Percentiles rank a stretch among this genome's conserved stretches.
phyloP scores from a whole-genome alignment of 2,329 filamentous ascomycete species.

The Fusarium secorum region DNA sequence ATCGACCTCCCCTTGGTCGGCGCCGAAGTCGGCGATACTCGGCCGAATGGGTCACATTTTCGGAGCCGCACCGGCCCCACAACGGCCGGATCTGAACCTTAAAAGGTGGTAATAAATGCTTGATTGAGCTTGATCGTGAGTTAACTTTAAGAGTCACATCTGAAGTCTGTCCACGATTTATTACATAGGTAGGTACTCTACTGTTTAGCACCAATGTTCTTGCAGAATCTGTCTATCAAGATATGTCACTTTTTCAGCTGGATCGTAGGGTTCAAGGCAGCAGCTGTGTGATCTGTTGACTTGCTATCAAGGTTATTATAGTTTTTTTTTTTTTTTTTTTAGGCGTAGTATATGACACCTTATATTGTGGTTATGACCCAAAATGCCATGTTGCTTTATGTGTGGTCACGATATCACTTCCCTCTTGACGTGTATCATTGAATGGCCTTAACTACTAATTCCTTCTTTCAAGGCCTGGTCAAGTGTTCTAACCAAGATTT shows the following conservation, averaged over 20 bases:
- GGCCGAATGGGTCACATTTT: background rate
- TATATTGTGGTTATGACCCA: too few relatives aligned
- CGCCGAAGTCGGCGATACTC: conserved; percentile 26
- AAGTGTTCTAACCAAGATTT: background rate
- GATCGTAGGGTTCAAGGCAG: background rate
- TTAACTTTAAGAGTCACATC: background rate
- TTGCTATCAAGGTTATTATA: background rate
- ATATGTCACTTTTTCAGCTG: background rate
- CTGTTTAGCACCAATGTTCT: too few relatives aligned
- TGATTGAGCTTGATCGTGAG: background rate
- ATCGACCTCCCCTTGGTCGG: conserved; percentile 10
- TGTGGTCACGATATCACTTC: background rate
- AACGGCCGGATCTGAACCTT: background rate
- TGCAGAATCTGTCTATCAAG: background rate
- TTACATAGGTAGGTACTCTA: background rate
- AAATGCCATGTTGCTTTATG: background rate
- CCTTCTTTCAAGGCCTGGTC: background rate
- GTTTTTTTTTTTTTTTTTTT: background rate
- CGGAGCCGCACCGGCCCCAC: conserved; percentile 17
- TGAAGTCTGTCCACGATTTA: background rate
- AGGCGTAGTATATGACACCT: background rate
- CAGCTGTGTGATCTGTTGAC: background rate
- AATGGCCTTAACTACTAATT: background rate
- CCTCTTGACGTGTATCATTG: background rate
- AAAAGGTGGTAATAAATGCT: background rate